phyloP scores from a whole-genome alignment of 495 filamentous ascomycete genomes.

The Rhizodiscina lignyota region DNA sequence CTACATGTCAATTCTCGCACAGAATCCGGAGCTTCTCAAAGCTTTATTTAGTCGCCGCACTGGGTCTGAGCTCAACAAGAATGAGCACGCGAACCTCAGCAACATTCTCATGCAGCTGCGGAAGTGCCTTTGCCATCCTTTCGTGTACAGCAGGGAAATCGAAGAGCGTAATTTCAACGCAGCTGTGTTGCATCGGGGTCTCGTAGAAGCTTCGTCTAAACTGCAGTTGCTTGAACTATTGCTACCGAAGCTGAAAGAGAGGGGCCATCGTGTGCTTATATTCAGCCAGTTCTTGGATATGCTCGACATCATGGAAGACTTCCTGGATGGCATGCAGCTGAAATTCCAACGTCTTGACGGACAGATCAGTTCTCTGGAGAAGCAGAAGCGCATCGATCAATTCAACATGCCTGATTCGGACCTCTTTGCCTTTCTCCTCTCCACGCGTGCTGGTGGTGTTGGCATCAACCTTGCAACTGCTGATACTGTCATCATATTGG shows the following conservation, averaged over 20 bases:
- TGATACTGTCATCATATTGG: constrained; percentile 95
- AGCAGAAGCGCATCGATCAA: constrained; percentile 83
- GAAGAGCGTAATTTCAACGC: constrained; percentile 52
- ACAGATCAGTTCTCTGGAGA: constrained; percentile 58
- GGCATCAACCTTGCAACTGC: constrained; percentile 96
- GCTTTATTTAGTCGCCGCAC: constrained; percentile 55
- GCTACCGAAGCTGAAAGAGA: constrained; percentile 73
- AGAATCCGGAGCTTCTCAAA: constrained; percentile 76
- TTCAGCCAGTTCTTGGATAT: constrained; percentile 93
- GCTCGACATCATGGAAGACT: constrained; percentile 83
- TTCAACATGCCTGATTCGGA: constrained; percentile 77
- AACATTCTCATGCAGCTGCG: constrained; percentile 94
- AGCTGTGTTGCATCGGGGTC: constrained; percentile 47
- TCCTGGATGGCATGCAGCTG: constrained; percentile 54
- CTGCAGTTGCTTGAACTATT: constrained; percentile 73
- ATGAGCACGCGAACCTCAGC: constrained; percentile 61
- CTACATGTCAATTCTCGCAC: constrained; percentile 81
- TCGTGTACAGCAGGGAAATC: constrained; percentile 75
- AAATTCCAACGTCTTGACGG: constrained; percentile 72
- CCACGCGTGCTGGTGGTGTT: constrained; percentile 86
- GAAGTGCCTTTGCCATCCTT: constrained; percentile 90
- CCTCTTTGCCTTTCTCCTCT: constrained; percentile 78
- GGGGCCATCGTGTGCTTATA: constrained; percentile 84
- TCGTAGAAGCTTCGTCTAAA: constrained; percentile 85
- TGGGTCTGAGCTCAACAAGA: constrained; percentile 31